Conservation (phyloP, 2,329 filamentous ascomycete species). For the Aspergillaceae sp. region DNA sequence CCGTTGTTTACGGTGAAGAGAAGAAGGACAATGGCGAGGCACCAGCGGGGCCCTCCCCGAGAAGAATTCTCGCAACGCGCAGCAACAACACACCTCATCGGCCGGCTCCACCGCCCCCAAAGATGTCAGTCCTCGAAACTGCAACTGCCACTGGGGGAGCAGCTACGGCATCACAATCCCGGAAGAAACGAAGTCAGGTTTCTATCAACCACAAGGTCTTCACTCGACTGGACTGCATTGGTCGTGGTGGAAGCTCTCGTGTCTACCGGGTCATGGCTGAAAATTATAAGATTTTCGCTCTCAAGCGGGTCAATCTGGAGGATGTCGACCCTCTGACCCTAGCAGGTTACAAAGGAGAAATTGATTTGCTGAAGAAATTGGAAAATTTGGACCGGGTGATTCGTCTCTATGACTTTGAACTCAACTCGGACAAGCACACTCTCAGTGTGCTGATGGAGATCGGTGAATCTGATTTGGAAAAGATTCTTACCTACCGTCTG, state of each 20-base stretch:
- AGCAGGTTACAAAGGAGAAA: conserved; percentile 86
- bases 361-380: conserved; percentile 76
- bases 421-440: conserved; percentile 84
- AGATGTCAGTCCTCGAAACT: conserved; percentile 92
- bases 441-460: conserved; percentile 95
- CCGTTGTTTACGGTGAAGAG: conserved; percentile 42
- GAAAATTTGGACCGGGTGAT: conserved; percentile 83
- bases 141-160: conserved; percentile 78
- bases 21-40: conserved; percentile 36
- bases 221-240: conserved; percentile 80
- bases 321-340: conserved; percentile 79
- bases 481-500: conserved; percentile 65
- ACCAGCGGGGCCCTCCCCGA: conserved; percentile 37
- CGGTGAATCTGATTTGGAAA: conserved; percentile 87
- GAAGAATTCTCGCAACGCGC: conserved; percentile 43
- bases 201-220: conserved; percentile 87
- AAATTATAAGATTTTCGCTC: conserved; percentile 87
- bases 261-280: conserved; percentile 96
- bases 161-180: conserved; percentile 61
- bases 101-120: conserved; percentile 74
- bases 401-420: conserved; percentile 80
- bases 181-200: conserved; percentile 72
- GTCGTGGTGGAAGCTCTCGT: conserved; percentile 84
- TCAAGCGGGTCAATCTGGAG: conserved; percentile 87
- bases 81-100: conserved; percentile 67